Evolutionary conservation across 2,329 filamentous ascomycete genomes (phyloP).

Genomic region (Epichloe scottii): DNA sequence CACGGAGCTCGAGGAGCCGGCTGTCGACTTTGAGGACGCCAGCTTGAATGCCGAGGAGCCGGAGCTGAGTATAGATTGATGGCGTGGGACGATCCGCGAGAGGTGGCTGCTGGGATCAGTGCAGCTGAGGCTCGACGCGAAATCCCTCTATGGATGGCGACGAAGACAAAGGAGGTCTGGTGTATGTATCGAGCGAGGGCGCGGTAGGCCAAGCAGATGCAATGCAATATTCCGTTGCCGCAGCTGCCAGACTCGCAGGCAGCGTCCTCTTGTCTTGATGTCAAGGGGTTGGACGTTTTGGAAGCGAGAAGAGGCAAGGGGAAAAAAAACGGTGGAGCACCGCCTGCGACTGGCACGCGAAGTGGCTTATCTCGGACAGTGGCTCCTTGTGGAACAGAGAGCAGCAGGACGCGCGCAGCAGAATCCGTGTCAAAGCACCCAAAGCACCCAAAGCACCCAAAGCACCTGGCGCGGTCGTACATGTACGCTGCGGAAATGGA

Average conservation of each 20-base stretch:
- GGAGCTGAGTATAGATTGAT: constrained; percentile 4
- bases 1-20: constrained; percentile 42
- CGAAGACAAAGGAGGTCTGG: background rate
- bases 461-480: background rate
- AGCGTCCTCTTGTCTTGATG: background rate
- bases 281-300: background rate
- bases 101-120: constrained; percentile 1
- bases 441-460: too few species aligned
- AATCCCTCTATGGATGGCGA: background rate
- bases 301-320: background rate
- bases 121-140: background rate
- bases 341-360: background rate
- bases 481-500: too few species aligned
- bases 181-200: too few species aligned
- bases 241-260: too few species aligned
- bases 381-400: background rate
- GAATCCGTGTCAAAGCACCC: background rate
- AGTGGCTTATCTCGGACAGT: background rate
- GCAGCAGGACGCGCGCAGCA: background rate
- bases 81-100: background rate
- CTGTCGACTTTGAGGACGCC: constrained; percentile 36
- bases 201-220: too few species aligned
- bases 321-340: background rate
- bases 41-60: constrained; percentile 26
- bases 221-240: too few species aligned